Conservation (phyloP, 805 yeast species). For the Sugiyamaella smithiae region DNA sequence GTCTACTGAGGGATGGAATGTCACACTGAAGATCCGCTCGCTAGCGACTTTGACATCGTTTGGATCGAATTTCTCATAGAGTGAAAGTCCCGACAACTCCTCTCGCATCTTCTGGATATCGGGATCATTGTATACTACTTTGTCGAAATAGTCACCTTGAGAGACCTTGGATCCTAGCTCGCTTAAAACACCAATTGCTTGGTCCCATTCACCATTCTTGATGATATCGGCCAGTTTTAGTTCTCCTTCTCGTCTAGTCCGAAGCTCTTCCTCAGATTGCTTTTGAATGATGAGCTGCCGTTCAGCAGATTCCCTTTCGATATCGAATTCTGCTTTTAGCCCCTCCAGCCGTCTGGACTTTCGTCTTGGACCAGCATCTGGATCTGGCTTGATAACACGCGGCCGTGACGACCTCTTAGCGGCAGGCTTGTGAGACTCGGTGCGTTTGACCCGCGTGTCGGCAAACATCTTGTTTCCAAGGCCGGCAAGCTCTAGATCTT, state of each 20-base stretch:
- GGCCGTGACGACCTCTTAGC: constrained; percentile 16
- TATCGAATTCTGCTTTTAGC: constrained; percentile 52
- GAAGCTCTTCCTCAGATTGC: constrained; percentile 43
- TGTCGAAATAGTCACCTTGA: constrained; percentile 38
- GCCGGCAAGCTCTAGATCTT: constrained; percentile 64
- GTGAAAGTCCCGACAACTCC: constrained; percentile 49
- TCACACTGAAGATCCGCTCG: constrained; percentile 69
- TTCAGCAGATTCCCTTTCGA: constrained; percentile 33
- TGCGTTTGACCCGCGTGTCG: constrained; percentile 36
- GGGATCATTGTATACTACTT: constrained; percentile 41
- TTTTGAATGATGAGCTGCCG: constrained; percentile 23
- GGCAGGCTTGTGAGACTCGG: constrained; percentile 30
- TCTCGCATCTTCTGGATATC: constrained; percentile 49
- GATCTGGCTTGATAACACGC: constrained; percentile 27
- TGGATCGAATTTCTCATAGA: constrained; percentile 57
- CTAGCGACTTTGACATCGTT: constrained; percentile 62
- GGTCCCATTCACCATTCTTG: constrained; percentile 38
- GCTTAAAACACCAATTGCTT: constrained; percentile 33
- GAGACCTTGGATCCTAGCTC: constrained; percentile 29
- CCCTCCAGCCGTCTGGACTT: constrained; percentile 81
- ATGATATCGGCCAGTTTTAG: constrained; percentile 30
- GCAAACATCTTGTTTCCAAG: constrained; percentile 52
- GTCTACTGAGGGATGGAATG: constrained; percentile 69
- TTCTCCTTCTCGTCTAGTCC: constrained; percentile 49
- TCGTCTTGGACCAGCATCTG: constrained; percentile 53